phyloP scores from a whole-genome alignment of 2,329 filamentous ascomycete genomes.

The Calycina herbarum region DNA sequence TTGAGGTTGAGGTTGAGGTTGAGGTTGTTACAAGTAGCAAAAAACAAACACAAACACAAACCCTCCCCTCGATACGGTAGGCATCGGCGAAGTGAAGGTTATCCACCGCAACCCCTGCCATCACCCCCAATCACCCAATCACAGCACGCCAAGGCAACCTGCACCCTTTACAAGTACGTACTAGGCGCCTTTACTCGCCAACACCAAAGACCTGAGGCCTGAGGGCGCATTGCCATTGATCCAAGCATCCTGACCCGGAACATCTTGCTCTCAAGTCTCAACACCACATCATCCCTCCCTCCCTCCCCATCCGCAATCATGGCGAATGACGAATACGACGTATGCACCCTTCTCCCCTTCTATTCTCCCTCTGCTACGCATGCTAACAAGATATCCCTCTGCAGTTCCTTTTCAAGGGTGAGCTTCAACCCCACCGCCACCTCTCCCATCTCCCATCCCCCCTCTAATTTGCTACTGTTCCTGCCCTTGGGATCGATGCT shows the following conservation, averaged over 20 bases:
- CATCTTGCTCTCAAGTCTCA: constrained; percentile 21
- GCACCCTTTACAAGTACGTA: too few species aligned
- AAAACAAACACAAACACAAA: too few species aligned
- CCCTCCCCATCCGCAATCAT: constrained; percentile 56
- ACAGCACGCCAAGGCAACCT: too few species aligned
- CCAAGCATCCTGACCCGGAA: constrained; percentile 11
- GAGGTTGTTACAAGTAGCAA: too few species aligned
- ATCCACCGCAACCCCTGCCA: too few species aligned
- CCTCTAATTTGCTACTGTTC: constrained; percentile 27
- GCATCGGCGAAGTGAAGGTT: too few species aligned
- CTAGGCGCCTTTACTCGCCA: too few species aligned
- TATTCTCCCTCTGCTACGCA: constrained; percentile 27
- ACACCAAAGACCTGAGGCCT: too few species aligned
- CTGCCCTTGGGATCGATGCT: not conserved
- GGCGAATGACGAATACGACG: constrained; percentile 99
- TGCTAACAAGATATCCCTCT: constrained; percentile 38
- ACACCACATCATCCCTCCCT: constrained; percentile 30
- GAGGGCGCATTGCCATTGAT: constrained; percentile 11
- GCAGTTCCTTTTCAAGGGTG: constrained; percentile 99
- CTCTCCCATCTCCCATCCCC: constrained; percentile 28
- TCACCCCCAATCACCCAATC: too few species aligned
- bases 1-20: too few species aligned
- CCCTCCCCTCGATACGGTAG: too few species aligned
- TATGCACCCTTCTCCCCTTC: constrained; percentile 52
- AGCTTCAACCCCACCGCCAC: constrained; percentile 30